Evolutionary conservation across 192 early-diverging fungal species (phyloP).

Genomic region (Chytriomyces hyalinus): DNA sequence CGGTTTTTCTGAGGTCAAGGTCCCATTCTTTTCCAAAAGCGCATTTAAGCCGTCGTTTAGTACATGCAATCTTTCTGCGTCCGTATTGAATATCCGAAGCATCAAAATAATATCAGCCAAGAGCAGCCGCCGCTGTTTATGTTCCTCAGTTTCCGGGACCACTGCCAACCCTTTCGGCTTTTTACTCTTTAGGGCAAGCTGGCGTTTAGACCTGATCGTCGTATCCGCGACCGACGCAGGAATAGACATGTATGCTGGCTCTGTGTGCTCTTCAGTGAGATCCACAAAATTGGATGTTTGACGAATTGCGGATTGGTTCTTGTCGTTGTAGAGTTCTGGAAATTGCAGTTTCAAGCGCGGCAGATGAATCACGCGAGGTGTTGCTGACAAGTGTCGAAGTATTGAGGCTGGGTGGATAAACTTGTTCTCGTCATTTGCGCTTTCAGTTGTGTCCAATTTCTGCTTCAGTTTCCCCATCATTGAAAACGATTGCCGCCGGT

Average conservation of each 20-base stretch:
- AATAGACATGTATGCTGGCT: not conserved
- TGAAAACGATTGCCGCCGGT: no score
- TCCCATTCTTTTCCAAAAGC: not conserved
- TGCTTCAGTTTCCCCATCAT: no score
- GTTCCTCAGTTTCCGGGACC: constrained; percentile 26
- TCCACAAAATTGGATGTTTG: not conserved
- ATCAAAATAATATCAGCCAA: constrained; percentile 25
- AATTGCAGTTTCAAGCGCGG: not conserved
- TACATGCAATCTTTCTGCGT: constrained; percentile 29
- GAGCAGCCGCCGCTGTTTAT: constrained; percentile 17
- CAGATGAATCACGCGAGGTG: not conserved
- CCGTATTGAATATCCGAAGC: constrained; percentile 15
- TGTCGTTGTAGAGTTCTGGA: not conserved
- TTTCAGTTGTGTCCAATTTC: no score
- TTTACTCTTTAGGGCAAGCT: not conserved
- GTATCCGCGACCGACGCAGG: constrained; percentile 17
- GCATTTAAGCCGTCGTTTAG: not conserved
- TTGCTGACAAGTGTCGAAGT: not conserved
- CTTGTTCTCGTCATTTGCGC: not conserved
- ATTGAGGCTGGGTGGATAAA: not conserved
- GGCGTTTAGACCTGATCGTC: constrained; percentile 14
- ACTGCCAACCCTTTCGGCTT: constrained; percentile 6
- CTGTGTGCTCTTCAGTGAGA: not conserved
- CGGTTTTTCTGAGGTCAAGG: no score
- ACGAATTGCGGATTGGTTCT: not conserved